Evolutionary conservation across 2,329 filamentous ascomycete species (phyloP), one percentile per base, ranked within the genome.

Genomic region (Venturia asperata): DNA sequence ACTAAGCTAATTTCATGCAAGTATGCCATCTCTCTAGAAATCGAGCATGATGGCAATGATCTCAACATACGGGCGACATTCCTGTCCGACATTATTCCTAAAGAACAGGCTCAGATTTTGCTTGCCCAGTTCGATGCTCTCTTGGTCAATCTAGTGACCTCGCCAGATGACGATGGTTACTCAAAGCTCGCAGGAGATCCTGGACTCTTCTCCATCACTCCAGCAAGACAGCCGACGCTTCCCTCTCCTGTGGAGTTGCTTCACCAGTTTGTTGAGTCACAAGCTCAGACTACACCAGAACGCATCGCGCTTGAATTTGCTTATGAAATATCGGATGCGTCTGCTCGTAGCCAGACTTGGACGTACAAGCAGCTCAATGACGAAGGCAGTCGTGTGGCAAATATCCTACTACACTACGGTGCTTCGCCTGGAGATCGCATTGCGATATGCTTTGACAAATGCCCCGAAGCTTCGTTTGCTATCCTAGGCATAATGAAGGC

Each of bases 401-500:
- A 87, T 64, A 73, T 92, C 15, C 77, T 96, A 0, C 72, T 78
- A 1, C 69, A 74, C 0, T 74, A 79, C 24, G 81, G 80, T 2
- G 75, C 85, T 0, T 67, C 73, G 0, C 78, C 83, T 0, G 87
- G 89, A 0, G 78, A 78, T 34, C 85, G 92, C 5, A 80, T 96
- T 27, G 90, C 86, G 0, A 82, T 93, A 10, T 91, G 89, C 71
- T 95, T 95, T 70, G 86, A 91, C 65, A 96, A 96, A 72, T 92
- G 88, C 67, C 87, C 91, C 0, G 88, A 93, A 71, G 91, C 91
- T 0, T 92, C 90, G 45, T 90, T 94, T 70, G 83, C 88, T 0
- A 92, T 95, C 47, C 78, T 95, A 1, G 91, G 91, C 0, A 87
- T 94, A 64, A 77, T 95, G 41, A 96, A 96, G 73, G 85, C 88